A percentile compares a stretch with the other conserved stretches of the same genome.
Evolutionary conservation across 83 land plant genomes (phyloP).

Genomic region (Larix sibirica): DNA sequence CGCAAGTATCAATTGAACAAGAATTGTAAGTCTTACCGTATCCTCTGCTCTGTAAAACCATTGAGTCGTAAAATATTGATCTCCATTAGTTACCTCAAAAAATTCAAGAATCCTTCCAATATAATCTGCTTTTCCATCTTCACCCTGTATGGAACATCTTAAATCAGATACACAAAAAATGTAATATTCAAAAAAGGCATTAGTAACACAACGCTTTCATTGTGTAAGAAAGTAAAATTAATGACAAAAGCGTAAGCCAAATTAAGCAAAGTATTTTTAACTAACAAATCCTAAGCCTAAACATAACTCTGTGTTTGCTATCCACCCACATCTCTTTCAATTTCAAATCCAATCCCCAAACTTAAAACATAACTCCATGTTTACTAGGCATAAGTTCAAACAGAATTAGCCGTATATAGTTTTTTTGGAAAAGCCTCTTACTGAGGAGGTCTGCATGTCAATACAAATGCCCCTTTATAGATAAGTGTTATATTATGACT

Average conservation of each 20-base stretch:
- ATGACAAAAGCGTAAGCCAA: neutral
- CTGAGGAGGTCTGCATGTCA: too few species aligned
- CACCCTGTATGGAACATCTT: slow-evolving; percentile 37
- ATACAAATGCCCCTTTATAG: too few species aligned
- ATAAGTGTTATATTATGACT: too few species aligned
- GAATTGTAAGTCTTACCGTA: slow-evolving; percentile 45
- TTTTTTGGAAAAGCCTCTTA: too few species aligned
- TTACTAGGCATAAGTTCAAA: too few species aligned
- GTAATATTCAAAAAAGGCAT: neutral
- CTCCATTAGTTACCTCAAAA: slow-evolving; percentile 51
- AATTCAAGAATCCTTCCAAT: slow-evolving; percentile 82
- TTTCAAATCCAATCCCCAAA: too few species aligned
- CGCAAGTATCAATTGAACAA: neutral
- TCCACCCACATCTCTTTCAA: neutral
- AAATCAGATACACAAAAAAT: neutral
- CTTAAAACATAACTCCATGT: too few species aligned
- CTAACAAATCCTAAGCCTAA: neutral
- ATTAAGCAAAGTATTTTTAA: neutral
- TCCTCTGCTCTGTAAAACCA: slow-evolving; percentile 82
- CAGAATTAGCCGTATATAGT: too few species aligned
- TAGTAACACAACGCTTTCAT: neutral
- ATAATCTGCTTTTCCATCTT: slow-evolving; percentile 35
- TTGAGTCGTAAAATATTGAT: slow-evolving; percentile 57
- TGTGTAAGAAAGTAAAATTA: neutral
- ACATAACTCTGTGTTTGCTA: neutral